A percentile compares a stretch with the other conserved stretches of the same genome.
These are phyloP conservation scores for Raphanus hybrid DNA, from an alignment of 441 rosid species.

Conservation along the genomic window DNA sequence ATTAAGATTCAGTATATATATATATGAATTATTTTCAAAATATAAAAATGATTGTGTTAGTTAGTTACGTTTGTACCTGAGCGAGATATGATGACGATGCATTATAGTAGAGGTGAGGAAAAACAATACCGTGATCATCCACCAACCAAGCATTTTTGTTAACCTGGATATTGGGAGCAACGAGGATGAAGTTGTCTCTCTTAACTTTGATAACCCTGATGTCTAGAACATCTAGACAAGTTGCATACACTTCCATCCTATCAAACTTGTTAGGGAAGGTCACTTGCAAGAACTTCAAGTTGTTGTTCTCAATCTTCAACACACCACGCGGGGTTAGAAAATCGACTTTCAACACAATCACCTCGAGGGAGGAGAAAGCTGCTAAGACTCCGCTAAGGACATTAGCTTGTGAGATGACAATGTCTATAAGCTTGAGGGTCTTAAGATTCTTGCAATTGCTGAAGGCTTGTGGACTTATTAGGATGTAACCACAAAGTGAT, in stretches of 20 bases:
- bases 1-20: neutral
- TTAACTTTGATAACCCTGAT: neutral
- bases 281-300: conserved; percentile 22
- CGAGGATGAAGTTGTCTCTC: neutral
- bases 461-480: neutral
- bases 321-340: neutral
- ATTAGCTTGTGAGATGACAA: neutral
- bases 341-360: conserved; percentile 6
- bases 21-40: neutral
- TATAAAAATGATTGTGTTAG: conserved; percentile 7
- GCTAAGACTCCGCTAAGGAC: neutral
- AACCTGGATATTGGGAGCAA: conserved; percentile 15
- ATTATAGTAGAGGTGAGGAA: neutral
- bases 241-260: conserved; percentile 5
- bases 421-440: conserved; percentile 16
- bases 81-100: neutral
- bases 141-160: neutral
- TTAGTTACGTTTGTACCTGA: conserved; percentile 27
- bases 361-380: conserved; percentile 29
- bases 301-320: conserved; percentile 27
- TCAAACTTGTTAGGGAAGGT: neutral
- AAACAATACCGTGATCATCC: neutral
- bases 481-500: conserved; percentile 1
- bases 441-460: conserved; percentile 15
- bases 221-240: conserved; percentile 25